A percentile compares a stretch with the other conserved stretches of the same genome.
phyloP scores from a whole-genome alignment of 2,329 filamentous ascomycete genomes.

The Xylariaceae sp. region DNA sequence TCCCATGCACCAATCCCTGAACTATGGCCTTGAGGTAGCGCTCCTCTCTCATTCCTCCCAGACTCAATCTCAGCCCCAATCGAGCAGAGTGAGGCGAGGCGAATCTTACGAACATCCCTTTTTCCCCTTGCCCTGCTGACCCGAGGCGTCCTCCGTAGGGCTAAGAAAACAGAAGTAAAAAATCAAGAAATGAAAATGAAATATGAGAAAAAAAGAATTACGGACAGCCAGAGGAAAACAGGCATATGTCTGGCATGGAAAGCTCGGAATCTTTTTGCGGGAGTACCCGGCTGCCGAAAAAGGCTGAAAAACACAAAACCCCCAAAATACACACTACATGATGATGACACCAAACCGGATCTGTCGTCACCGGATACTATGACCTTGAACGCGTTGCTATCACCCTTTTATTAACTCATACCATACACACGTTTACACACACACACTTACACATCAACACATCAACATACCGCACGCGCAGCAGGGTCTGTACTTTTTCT shows the following conservation, averaged over 20 bases:
- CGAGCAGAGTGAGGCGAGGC: neutral
- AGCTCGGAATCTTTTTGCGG: neutral
- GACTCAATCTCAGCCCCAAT: neutral
- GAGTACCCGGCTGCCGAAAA: neutral
- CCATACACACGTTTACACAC: no score
- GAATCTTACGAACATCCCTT: neutral
- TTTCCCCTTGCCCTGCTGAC: constrained; percentile 24
- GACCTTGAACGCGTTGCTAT: neutral
- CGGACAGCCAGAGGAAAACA: constrained; percentile 5
- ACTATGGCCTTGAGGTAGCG: constrained; percentile 24
- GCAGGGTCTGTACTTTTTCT: constrained; percentile 6
- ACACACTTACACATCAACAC: no score
- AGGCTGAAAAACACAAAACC: neutral
- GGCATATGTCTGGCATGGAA: constrained; percentile 20
- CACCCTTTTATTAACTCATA: neutral
- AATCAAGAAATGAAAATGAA: neutral
- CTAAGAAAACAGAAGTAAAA: constrained; percentile 14
- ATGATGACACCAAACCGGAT: neutral
- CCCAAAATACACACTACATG: neutral
- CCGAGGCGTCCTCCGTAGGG: constrained; percentile 29
- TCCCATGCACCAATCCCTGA: constrained; percentile 7
- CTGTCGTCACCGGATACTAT: neutral
- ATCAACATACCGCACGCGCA: neutral
- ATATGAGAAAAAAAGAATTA: no score
- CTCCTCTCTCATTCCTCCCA: neutral